Conservation (phyloP, 2,329 filamentous ascomycete species). For the Magnaporthiopsis rhizophila region DNA sequence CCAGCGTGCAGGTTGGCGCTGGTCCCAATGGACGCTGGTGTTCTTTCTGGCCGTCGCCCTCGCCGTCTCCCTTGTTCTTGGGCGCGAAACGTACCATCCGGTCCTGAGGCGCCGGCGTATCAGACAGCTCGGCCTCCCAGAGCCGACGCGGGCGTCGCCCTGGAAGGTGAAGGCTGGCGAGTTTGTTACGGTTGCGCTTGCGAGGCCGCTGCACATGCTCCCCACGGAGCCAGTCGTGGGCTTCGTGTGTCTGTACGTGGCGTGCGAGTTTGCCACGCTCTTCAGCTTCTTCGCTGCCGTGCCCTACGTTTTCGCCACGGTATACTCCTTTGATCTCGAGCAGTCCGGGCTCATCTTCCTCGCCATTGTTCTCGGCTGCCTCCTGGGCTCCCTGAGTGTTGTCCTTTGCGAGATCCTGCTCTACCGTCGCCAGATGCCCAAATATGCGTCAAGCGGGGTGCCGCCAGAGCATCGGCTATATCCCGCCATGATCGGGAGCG, state of each 20-base stretch:
- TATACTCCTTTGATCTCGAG: constrained; percentile 36
- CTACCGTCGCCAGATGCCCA: constrained; percentile 29
- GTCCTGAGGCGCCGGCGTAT: constrained; percentile 29
- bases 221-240: constrained; percentile 55
- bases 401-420: constrained; percentile 31
- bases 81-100: constrained; percentile 50
- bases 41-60: constrained; percentile 34
- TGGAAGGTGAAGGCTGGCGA: constrained; percentile 17
- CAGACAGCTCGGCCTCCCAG: no score
- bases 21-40: constrained; percentile 43
- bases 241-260: constrained; percentile 42
- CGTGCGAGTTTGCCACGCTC: constrained; percentile 42
- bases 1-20: constrained; percentile 39
- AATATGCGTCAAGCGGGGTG: constrained; percentile 25
- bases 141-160: constrained; percentile 9
- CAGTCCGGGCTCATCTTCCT: constrained; percentile 37
- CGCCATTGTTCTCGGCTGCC: constrained; percentile 35
- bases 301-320: constrained; percentile 36
- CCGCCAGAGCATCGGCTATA: constrained; percentile 51
- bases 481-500: constrained; percentile 48
- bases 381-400: constrained; percentile 33
- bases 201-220: constrained; percentile 50
- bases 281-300: constrained; percentile 46
- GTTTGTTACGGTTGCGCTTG: constrained; percentile 34
- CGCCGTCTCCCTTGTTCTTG: constrained; percentile 29